Conservation (phyloP, 2,329 filamentous ascomycete species). For the Myotisia sp. region DNA sequence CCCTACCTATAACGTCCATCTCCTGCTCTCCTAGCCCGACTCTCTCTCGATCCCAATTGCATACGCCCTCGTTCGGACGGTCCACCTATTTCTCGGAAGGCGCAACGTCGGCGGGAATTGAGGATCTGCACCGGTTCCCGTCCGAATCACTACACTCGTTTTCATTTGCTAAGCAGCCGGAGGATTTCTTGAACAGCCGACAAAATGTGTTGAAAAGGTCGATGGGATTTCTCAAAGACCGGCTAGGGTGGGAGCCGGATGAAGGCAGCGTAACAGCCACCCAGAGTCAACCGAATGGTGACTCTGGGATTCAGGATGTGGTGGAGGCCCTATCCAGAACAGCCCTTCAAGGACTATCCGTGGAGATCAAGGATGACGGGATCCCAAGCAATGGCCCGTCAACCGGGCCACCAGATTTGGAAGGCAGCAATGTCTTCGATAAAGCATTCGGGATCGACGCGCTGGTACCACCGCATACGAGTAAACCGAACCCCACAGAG, state of each 20-base stretch:
- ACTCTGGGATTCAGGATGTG: slow-evolving; percentile 79
- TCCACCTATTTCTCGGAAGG: slow-evolving; percentile 45
- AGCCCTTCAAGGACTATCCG: slow-evolving; percentile 61
- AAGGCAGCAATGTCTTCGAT: slow-evolving; percentile 72
- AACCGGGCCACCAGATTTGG: slow-evolving; percentile 62
- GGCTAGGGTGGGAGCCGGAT: slow-evolving; percentile 64
- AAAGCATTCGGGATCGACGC: slow-evolving; percentile 50
- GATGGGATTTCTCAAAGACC: slow-evolving; percentile 92
- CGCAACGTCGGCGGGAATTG: slow-evolving; percentile 56
- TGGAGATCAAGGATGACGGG: slow-evolving; percentile 42
- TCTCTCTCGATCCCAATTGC: slow-evolving; percentile 48
- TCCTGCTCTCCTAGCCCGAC: slow-evolving; percentile 50
- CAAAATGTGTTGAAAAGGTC: slow-evolving; percentile 88
- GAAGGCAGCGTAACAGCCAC: slow-evolving; percentile 67
- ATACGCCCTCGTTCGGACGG: slow-evolving; percentile 44
- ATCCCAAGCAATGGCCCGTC: slow-evolving; percentile 48
- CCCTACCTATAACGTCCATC: slow-evolving; percentile 49
- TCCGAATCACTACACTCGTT: slow-evolving; percentile 96
- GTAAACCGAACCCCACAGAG: slow-evolving; percentile 1
- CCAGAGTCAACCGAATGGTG: slow-evolving; percentile 67
- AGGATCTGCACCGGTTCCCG: slow-evolving; percentile 84
- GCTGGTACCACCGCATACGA: slow-evolving; percentile 13
- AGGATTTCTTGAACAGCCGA: slow-evolving; percentile 78
- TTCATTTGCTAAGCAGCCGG: slow-evolving; percentile 90
- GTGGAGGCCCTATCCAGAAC: slow-evolving; percentile 74